Evolutionary conservation across 257 asterid genomes (phyloP), one percentile per base, ranked within the genome.

Genomic region (Nicotiana paniculata): DNA sequence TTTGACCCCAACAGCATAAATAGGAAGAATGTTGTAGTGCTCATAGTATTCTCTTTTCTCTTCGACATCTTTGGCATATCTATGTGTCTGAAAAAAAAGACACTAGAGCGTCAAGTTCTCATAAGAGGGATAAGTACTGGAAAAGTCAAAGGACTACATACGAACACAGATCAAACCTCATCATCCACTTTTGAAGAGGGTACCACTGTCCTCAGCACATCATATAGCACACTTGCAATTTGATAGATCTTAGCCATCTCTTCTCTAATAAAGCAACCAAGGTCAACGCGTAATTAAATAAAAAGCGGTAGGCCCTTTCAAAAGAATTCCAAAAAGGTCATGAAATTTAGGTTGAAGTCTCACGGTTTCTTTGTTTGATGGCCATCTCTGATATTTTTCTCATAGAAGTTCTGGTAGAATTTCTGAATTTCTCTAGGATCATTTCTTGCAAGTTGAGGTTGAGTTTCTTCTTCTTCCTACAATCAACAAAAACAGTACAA

Each of bases 1-100:
- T 84, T 90, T 95, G 85, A 92, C 93, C 59, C 96, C 98, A 85
- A 87, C 90, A 30, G 99, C 92, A 83, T 94, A 90, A 89, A 96
- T 82, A 30, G 98, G 99, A 83, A 96, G 94, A 89, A 96, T 93
- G 92, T 96, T 96, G 85, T 93, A 94, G 90, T 93, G 98, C 92
- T 84, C 89, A 53, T 88, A 89, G 85, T 94, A 95, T 76, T 88
- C 97, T 79, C 92, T 93, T 90, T 91, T 94, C 93, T 91, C 90
- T 85, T 96, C 98, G 30, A 96, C 97, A 82, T 93, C 97, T 86
- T 90, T 90, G 82, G 98, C 98, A 81, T 92, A 91, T 68, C 65
- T 85, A 17, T 77, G 83, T 66, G 93, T 90, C 99, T 96, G 89
- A 88, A 63, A 70, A 13, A 58, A 3, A 82, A 86, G 81, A 69